A percentile compares a stretch with the other conserved stretches of the same genome.
Evolutionary conservation across 2,329 filamentous ascomycete species (phyloP).

Genomic region (Teratosphaeria pseudoeucalypti): DNA sequence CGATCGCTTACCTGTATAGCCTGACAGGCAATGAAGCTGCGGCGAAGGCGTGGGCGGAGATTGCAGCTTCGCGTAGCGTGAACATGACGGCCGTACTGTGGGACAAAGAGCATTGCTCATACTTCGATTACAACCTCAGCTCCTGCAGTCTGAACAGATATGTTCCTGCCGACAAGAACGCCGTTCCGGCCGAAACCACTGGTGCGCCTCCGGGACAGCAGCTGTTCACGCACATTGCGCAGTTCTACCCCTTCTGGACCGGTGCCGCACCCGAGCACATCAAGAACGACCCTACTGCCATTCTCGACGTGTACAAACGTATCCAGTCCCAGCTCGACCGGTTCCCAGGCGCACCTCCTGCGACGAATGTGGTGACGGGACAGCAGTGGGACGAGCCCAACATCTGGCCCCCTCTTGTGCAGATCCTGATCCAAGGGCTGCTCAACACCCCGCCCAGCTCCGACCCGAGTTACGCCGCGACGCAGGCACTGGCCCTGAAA

Average conservation of each 20-base stretch:
- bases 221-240: slow-evolving; percentile 47
- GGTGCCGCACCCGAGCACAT: slow-evolving; percentile 50
- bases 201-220: slow-evolving; percentile 46
- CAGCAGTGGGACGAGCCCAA: slow-evolving; percentile 64
- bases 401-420: slow-evolving; percentile 59
- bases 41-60: slow-evolving; percentile 39
- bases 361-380: slow-evolving; percentile 50
- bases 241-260: slow-evolving; percentile 61
- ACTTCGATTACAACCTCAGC: slow-evolving; percentile 61
- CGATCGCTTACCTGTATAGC: slow-evolving; percentile 47
- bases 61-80: slow-evolving; percentile 45
- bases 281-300: slow-evolving; percentile 48
- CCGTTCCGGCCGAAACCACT: slow-evolving; percentile 31
- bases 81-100: slow-evolving; percentile 56
- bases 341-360: slow-evolving; percentile 48
- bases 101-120: slow-evolving; percentile 52
- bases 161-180: slow-evolving; percentile 40
- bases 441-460: slow-evolving; percentile 43
- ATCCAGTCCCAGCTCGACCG: slow-evolving; percentile 44
- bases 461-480: slow-evolving; percentile 26
- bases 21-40: slow-evolving; percentile 41
- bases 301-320: slow-evolving; percentile 45
- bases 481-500: slow-evolving; percentile 46
- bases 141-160: slow-evolving; percentile 47
- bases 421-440: slow-evolving; percentile 53